These are phyloP conservation scores for Fagus crenata DNA, from an alignment of 306 rosid species.

Conservation along the genomic window DNA sequence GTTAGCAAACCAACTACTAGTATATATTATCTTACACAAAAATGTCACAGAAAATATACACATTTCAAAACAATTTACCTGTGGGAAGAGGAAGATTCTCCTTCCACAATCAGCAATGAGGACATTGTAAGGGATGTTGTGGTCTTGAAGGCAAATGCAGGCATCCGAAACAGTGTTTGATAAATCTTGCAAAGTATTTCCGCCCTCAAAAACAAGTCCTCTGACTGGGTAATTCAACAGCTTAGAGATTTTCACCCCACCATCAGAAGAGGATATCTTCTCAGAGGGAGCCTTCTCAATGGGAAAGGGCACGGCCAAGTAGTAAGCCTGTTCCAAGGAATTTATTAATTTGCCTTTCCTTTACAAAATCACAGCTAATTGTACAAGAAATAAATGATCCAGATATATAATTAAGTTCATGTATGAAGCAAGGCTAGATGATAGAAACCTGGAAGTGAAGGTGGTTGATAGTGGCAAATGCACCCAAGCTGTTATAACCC, in stretches of 20 bases:
- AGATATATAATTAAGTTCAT: conserved; percentile 3
- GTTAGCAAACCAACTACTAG: background rate
- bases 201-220: conserved; percentile 85
- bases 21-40: background rate
- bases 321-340: conserved; percentile 66
- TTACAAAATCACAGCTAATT: background rate
- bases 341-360: conserved; percentile 9
- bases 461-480: conserved; percentile 97
- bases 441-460: conserved; percentile 88
- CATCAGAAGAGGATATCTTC: conserved; percentile 47
- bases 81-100: conserved; percentile 79
- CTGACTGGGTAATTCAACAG: conserved; percentile 76
- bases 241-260: conserved; percentile 65
- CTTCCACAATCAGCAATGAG: conserved; percentile 79
- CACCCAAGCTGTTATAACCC: conserved; percentile 97
- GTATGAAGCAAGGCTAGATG: background rate
- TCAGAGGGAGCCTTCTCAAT: conserved; percentile 88
- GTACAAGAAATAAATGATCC: background rate
- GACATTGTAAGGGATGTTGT: conserved; percentile 85
- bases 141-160: conserved; percentile 78
- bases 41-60: background rate
- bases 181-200: conserved; percentile 55
- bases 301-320: conserved; percentile 78
- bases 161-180: conserved; percentile 75
- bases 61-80: conserved; percentile 48